Evolutionary conservation across 2,329 filamentous ascomycete genomes (phyloP).

Genomic region (Xylariales sp.): DNA sequence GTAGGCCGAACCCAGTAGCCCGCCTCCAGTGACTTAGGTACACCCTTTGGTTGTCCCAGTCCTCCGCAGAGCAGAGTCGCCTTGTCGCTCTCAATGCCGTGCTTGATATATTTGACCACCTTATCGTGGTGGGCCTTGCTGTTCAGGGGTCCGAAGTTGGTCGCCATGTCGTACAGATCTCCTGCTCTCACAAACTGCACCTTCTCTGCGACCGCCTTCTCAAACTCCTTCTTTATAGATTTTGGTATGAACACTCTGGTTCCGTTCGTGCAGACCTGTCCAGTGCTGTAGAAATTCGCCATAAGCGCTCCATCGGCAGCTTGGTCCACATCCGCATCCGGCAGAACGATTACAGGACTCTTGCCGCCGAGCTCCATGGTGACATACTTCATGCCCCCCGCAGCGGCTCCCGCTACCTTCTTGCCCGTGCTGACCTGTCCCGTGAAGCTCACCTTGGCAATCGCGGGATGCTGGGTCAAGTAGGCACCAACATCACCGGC

Average conservation of each 20-base stretch:
- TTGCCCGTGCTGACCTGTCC: slow-evolving; percentile 80
- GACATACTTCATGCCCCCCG: slow-evolving; percentile 79
- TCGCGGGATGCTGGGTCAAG: slow-evolving; percentile 64
- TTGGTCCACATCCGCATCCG: slow-evolving; percentile 71
- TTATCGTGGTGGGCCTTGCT: slow-evolving; percentile 72
- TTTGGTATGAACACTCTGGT: slow-evolving; percentile 80
- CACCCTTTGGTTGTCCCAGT: slow-evolving; percentile 46
- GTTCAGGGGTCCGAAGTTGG: slow-evolving; percentile 82
- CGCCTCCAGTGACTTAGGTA: slow-evolving; percentile 44
- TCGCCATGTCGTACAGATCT: slow-evolving; percentile 64
- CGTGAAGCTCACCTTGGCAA: slow-evolving; percentile 87
- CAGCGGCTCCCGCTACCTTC: slow-evolving; percentile 74
- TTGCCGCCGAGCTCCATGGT: slow-evolving; percentile 93
- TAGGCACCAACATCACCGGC: slow-evolving; percentile 73
- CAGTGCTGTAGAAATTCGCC: slow-evolving; percentile 88
- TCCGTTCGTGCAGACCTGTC: slow-evolving; percentile 91
- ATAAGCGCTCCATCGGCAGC: slow-evolving; percentile 91
- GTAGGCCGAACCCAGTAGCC: slow-evolving; percentile 87
- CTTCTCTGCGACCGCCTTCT: slow-evolving; percentile 64
- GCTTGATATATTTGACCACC: slow-evolving; percentile 70
- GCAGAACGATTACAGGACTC: slow-evolving; percentile 73
- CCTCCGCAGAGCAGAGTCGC: slow-evolving; percentile 74
- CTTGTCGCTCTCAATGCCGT: slow-evolving; percentile 69
- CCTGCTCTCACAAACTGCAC: slow-evolving; percentile 68
- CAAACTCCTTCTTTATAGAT: slow-evolving; percentile 62